Evolutionary conservation across 179 eudicot species (phyloP).

Genomic region (Silene vulgaris): DNA sequence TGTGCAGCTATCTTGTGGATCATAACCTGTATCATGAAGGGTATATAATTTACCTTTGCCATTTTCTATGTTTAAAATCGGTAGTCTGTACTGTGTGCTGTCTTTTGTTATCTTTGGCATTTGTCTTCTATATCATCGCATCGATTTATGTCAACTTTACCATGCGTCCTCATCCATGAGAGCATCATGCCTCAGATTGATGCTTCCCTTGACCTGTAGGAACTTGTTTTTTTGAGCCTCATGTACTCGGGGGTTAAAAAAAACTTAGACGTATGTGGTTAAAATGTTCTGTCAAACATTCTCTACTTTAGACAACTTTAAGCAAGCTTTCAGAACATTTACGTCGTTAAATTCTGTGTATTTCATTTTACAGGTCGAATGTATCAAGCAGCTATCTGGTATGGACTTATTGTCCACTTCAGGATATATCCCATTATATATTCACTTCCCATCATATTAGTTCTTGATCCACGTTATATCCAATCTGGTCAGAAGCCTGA

Average conservation of each 20-base stretch:
- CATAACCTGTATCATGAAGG: constrained; percentile 74
- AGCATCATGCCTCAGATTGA: not conserved
- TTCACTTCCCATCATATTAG: constrained; percentile 73
- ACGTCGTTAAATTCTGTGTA: not conserved
- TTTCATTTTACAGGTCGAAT: constrained; percentile 42
- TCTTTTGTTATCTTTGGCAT: not conserved
- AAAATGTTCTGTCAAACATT: not conserved
- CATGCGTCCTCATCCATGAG: not conserved
- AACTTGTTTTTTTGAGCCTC: too few relatives aligned
- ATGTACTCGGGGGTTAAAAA: not conserved
- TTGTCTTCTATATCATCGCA: not conserved
- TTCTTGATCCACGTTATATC: constrained; percentile 62
- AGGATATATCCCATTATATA: constrained; percentile 92
- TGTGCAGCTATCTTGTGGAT: constrained; percentile 94
- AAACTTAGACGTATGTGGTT: not conserved
- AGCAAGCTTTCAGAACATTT: not conserved
- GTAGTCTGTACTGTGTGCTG: not conserved
- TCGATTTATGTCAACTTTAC: not conserved
- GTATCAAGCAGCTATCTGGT: constrained; percentile 85
- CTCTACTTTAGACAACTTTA: not conserved
- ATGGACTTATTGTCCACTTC: constrained; percentile 89
- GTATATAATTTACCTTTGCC: constrained; percentile 44
- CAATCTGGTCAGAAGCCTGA: constrained; percentile 51
- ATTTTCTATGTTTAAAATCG: not conserved
- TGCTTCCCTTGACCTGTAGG: constrained; percentile 1